Percentiles rank a stretch among this genome's conserved stretches.
phyloP scores from a whole-genome alignment of 106 monocot genomes.

The Cymbidium sinense region DNA sequence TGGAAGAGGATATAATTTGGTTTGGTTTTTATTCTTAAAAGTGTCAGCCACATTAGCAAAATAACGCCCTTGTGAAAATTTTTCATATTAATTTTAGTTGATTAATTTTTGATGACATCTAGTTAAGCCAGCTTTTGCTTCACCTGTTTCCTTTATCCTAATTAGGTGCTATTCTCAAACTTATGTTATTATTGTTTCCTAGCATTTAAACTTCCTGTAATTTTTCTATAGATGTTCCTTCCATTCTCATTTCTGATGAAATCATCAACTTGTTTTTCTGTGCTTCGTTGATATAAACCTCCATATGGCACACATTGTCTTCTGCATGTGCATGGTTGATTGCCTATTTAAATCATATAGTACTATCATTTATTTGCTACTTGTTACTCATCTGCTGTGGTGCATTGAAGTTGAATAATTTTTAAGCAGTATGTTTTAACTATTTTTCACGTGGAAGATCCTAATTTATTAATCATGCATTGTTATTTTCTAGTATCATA shows the following conservation, averaged over 20 bases:
- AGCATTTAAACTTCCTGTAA: not conserved
- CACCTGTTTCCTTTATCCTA: not conserved
- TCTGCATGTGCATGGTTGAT: too few relatives aligned
- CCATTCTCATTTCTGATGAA: not conserved
- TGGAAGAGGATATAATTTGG: not conserved
- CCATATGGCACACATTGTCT: too few relatives aligned
- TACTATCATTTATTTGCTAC: not conserved
- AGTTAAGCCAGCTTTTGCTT: not conserved
- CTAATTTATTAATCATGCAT: not conserved
- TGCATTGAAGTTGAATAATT: slow-evolving; percentile 2
- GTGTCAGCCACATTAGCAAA: not conserved
- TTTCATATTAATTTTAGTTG: not conserved
- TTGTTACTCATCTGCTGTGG: not conserved
- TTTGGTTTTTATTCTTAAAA: not conserved
- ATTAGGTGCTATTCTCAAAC: not conserved
- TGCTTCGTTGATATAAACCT: too few relatives aligned
- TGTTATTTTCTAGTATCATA: not conserved
- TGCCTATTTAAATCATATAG: not conserved
- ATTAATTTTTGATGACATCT: not conserved
- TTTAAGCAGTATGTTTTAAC: not conserved
- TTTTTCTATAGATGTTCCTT: not conserved
- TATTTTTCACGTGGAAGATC: not conserved
- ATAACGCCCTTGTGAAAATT: not conserved
- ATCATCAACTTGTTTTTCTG: too few relatives aligned
- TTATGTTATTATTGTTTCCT: not conserved